A percentile compares a stretch with the other conserved stretches of the same genome.
phyloP scores from a whole-genome alignment of 371 early-diverging fungal species.

The Actinomortierella wolfii region DNA sequence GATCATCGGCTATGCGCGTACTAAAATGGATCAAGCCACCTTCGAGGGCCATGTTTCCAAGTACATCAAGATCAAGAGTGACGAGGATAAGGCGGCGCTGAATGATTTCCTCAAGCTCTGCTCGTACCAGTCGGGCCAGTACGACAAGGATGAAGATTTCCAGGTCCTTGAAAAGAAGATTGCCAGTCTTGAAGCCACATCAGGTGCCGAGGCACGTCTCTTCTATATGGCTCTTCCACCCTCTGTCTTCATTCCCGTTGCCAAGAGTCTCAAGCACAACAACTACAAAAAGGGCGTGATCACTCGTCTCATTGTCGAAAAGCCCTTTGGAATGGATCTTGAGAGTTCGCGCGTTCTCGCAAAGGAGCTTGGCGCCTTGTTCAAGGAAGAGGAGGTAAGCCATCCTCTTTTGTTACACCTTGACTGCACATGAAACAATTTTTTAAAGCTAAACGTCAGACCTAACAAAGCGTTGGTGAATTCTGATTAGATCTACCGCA shows the following conservation, averaged over 20 bases:
- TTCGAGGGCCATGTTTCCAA: conserved; percentile 79
- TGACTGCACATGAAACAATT: too few relatives aligned
- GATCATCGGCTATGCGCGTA: conserved; percentile 97
- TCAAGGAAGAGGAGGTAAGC: conserved; percentile 83
- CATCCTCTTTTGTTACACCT: neutral
- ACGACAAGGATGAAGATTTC: conserved; percentile 83
- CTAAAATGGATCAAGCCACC: conserved; percentile 72
- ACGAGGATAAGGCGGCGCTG: conserved; percentile 59
- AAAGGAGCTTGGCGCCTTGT: conserved; percentile 70
- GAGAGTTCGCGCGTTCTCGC: conserved; percentile 79
- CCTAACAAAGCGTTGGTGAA: too few relatives aligned
- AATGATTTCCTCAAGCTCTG: conserved; percentile 76
- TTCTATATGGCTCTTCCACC: conserved; percentile 99
- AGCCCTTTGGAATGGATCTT: conserved; percentile 97
- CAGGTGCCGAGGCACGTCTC: conserved; percentile 60
- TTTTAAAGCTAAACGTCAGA: neutral
- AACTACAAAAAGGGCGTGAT: conserved; percentile 59
- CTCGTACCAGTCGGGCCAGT: conserved; percentile 88
- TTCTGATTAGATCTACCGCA: conserved; percentile 84
- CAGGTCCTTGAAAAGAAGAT: conserved; percentile 64
- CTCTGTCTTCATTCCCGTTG: conserved; percentile 87
- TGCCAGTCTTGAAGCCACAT: conserved; percentile 55
- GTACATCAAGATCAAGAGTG: conserved; percentile 68
- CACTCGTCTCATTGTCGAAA: conserved; percentile 93
- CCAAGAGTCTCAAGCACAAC: conserved; percentile 71